phyloP scores from a whole-genome alignment of 1,284 basidiomycete species.

The Fomitopsis palustris region DNA sequence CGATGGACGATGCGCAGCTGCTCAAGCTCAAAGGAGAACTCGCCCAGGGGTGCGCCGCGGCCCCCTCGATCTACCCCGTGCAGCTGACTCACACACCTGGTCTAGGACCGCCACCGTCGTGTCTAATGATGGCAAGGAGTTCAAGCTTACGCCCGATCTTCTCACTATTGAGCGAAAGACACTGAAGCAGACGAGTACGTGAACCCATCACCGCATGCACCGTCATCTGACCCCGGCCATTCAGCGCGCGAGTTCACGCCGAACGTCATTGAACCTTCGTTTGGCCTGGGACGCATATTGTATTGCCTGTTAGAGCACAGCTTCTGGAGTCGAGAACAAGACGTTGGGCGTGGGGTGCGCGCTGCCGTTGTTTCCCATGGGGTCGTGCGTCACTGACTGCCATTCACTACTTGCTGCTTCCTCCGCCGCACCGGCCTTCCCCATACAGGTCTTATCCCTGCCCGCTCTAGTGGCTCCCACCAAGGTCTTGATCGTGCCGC shows the following conservation, averaged over 20 bases:
- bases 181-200: slow-evolving; percentile 86
- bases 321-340: slow-evolving; percentile 94
- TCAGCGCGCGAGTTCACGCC: slow-evolving; percentile 92
- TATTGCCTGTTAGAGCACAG: slow-evolving; percentile 94
- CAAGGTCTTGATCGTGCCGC: slow-evolving; percentile 95
- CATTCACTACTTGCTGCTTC: slow-evolving; percentile 6
- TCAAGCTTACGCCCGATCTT: slow-evolving; percentile 73
- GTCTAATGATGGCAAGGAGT: slow-evolving; percentile 62
- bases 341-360: slow-evolving; percentile 83
- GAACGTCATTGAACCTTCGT: slow-evolving; percentile 99
- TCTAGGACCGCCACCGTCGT: slow-evolving; percentile 45
- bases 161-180: slow-evolving; percentile 83
- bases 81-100: slow-evolving; percentile 17
- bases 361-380: slow-evolving; percentile 18
- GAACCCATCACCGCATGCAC: slow-evolving; percentile 10
- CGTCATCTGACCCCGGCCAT: slow-evolving; percentile 27
- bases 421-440: slow-evolving; percentile 10
- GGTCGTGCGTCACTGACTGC: slow-evolving; percentile 13
- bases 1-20: slow-evolving; percentile 69
- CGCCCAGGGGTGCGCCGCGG: slow-evolving; percentile 59
- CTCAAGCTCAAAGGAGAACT: slow-evolving; percentile 73
- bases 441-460: slow-evolving; percentile 78
- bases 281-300: slow-evolving; percentile 95
- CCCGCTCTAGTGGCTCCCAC: slow-evolving; percentile 92
- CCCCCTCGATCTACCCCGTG: slow-evolving; percentile 16